phyloP scores from a whole-genome alignment of 495 filamentous ascomycete species.

The Clohesyomyces aquaticus region DNA sequence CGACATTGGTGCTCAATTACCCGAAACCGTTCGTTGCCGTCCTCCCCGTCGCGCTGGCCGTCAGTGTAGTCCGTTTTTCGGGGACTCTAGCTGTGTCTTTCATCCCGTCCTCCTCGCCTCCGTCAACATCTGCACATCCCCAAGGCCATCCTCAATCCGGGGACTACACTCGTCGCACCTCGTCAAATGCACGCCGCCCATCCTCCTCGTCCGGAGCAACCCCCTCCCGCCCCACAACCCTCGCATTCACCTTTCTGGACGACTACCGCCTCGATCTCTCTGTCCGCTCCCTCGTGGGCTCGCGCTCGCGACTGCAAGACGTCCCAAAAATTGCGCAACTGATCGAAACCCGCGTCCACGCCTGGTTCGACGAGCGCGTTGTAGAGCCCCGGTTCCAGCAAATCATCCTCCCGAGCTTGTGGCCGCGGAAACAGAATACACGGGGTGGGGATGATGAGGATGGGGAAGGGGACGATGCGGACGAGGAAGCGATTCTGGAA shows the following conservation, averaged over 20 bases:
- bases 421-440: constrained; percentile 87
- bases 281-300: constrained; percentile 89
- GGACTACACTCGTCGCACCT: constrained; percentile 31
- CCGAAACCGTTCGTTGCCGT: constrained; percentile 86
- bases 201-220: constrained; percentile 30
- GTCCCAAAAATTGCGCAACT: constrained; percentile 97
- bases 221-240: constrained; percentile 67
- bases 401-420: constrained; percentile 88
- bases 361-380: constrained; percentile 95
- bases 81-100: constrained; percentile 93
- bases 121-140: constrained; percentile 27
- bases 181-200: constrained; percentile 25
- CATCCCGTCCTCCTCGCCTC: constrained; percentile 62
- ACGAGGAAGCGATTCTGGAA: constrained; percentile 16
- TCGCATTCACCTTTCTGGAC: constrained; percentile 92
- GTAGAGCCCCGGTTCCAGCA: constrained; percentile 97
- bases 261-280: constrained; percentile 94
- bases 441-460: constrained; percentile 58
- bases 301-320: constrained; percentile 85
- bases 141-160: constrained; percentile 26
- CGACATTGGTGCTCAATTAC: constrained; percentile 90
- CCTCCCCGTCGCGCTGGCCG: constrained; percentile 87
- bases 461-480: constrained; percentile 47
- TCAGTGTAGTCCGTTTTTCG: constrained; percentile 90
- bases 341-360: constrained; percentile 85